Percentiles rank a stretch among this genome's conserved stretches.
Conservation (phyloP, 441 rosid genomes). For the Jatropha multifida region DNA sequence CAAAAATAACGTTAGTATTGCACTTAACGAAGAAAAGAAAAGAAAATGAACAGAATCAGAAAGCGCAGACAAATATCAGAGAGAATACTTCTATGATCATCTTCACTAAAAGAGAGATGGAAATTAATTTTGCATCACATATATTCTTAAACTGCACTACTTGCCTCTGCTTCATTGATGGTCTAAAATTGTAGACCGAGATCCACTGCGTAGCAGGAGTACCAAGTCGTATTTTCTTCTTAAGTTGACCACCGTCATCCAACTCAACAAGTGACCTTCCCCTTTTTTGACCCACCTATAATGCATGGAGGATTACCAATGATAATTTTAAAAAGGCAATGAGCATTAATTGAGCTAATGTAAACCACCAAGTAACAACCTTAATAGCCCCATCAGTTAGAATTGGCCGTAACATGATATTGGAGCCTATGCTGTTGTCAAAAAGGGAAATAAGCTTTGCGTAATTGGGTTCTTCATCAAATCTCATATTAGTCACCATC, state of each 20-base stretch:
- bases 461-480: slow-evolving; percentile 65
- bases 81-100: neutral
- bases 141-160: neutral
- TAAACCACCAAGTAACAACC: slow-evolving; percentile 32
- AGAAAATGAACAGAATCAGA: neutral
- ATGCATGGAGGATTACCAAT: slow-evolving; percentile 16
- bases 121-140: neutral
- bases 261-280: slow-evolving; percentile 39
- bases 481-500: slow-evolving; percentile 54
- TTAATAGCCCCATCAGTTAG: slow-evolving; percentile 52
- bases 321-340: neutral
- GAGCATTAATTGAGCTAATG: slow-evolving; percentile 1
- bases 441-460: slow-evolving; percentile 53
- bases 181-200: slow-evolving; percentile 48
- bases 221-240: slow-evolving; percentile 54
- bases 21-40: too few species aligned
- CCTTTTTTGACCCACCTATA: slow-evolving; percentile 53
- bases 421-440: slow-evolving; percentile 41
- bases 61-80: neutral
- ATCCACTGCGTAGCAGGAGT: slow-evolving; percentile 63
- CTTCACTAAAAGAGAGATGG: neutral
- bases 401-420: slow-evolving; percentile 42
- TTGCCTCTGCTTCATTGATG: slow-evolving; percentile 62
- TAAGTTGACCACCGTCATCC: slow-evolving; percentile 46
- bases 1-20: neutral